phyloP scores from a whole-genome alignment of 495 filamentous ascomycete genomes.

The Pseudoneurospora amorphoporcata region DNA sequence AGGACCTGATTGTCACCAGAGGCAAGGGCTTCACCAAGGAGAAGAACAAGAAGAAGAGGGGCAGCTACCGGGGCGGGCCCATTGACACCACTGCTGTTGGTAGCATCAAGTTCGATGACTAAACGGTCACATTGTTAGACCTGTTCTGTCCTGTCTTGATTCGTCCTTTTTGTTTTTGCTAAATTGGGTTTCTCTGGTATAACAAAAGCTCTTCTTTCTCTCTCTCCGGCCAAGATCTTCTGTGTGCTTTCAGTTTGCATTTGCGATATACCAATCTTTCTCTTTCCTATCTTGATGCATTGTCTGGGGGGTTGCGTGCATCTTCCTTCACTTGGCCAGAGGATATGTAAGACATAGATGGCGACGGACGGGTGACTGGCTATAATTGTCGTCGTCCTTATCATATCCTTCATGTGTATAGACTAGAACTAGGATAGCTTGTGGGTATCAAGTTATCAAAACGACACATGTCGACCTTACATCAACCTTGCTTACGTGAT shows the following conservation, averaged over 20 bases:
- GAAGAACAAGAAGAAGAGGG: slow-evolving; percentile 94
- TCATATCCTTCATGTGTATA: not conserved
- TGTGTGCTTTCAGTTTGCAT: not conserved
- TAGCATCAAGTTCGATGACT: slow-evolving; percentile 84
- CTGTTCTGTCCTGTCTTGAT: not conserved
- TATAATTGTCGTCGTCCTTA: not conserved
- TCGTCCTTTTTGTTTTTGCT: not conserved
- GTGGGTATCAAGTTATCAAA: not conserved
- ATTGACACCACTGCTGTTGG: slow-evolving; percentile 66
- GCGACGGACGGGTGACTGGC: not conserved
- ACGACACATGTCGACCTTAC: not conserved
- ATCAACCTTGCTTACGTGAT: not conserved
- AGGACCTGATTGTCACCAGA: slow-evolving; percentile 79
- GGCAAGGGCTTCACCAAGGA: slow-evolving; percentile 99
- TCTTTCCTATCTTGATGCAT: not conserved
- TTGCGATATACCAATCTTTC: not conserved
- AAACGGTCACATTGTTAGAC: slow-evolving; percentile 10
- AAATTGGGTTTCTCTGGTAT: not conserved
- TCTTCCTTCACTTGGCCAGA: not conserved
- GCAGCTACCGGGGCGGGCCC: slow-evolving; percentile 73
- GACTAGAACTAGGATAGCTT: not conserved
- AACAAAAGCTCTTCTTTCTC: not conserved
- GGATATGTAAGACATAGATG: not conserved
- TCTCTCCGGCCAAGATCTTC: not conserved
- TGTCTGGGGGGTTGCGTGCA: not conserved